These are phyloP conservation scores for Trypethelium eluteriae DNA, from an alignment of 495 filamentous ascomycete genomes.

Conservation along the genomic window DNA sequence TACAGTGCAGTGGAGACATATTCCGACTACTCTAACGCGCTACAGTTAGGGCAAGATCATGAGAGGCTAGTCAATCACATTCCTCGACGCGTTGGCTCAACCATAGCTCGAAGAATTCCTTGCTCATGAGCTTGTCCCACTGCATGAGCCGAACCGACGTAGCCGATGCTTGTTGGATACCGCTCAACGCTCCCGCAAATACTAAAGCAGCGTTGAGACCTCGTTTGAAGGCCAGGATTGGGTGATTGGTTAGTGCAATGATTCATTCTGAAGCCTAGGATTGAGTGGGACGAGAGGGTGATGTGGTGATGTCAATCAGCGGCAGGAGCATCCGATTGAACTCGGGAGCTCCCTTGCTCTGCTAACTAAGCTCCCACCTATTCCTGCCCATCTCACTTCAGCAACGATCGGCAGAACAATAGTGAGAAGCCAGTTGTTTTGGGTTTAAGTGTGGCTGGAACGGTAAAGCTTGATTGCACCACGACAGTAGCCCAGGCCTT, in stretches of 20 bases:
- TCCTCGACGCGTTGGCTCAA: conserved; percentile 2
- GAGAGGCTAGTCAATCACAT: neutral
- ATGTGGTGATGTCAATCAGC: conserved; percentile 1
- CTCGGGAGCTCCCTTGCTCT: conserved; percentile 1
- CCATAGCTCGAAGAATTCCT: neutral
- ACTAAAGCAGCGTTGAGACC: neutral
- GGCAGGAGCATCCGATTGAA: neutral
- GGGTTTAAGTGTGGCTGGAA: neutral
- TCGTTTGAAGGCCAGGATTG: neutral
- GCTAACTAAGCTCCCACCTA: neutral
- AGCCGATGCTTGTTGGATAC: neutral
- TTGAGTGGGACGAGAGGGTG: neutral
- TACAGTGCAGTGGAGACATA: neutral
- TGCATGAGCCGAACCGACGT: neutral
- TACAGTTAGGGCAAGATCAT: neutral
- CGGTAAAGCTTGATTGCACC: conserved; percentile 7
- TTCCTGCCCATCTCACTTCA: neutral
- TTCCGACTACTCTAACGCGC: conserved; percentile 8
- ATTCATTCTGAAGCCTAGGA: neutral
- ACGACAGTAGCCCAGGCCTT: neutral
- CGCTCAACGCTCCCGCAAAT: neutral
- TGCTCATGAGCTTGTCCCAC: neutral
- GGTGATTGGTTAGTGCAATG: neutral
- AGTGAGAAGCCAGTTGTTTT: neutral
- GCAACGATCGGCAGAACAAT: neutral